Evolutionary conservation across 192 early-diverging fungal species (phyloP).

Genomic region (Entrophospora sp.): DNA sequence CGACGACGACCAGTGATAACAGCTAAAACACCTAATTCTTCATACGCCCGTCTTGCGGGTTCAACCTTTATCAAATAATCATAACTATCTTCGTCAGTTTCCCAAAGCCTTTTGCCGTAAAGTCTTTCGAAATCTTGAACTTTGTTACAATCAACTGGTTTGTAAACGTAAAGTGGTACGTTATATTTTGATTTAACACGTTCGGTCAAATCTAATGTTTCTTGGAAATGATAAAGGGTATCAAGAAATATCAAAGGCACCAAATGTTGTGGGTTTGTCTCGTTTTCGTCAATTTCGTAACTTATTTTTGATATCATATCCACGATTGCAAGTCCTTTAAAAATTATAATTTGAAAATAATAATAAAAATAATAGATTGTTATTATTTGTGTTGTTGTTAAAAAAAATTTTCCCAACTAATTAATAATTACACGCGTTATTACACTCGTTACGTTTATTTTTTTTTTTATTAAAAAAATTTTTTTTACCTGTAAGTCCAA

Average conservation of each 20-base stretch:
- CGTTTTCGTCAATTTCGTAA: constrained; percentile 33
- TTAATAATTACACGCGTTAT: no score
- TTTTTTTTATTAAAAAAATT: background rate
- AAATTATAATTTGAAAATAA: background rate
- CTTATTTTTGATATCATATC: constrained; percentile 76
- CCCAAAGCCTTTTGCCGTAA: constrained; percentile 80
- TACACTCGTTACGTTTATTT: no score
- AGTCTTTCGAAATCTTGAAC: constrained; percentile 57
- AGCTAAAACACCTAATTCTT: constrained; percentile 59
- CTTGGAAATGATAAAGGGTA: constrained; percentile 90
- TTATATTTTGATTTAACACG: constrained; percentile 60
- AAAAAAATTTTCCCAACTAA: no score
- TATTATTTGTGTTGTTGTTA: no score
- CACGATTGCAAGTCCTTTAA: constrained; percentile 61
- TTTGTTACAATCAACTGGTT: constrained; percentile 54
- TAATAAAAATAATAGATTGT: background rate
- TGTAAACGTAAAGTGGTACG: constrained; percentile 59
- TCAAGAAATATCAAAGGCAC: constrained; percentile 88
- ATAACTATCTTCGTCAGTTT: constrained; percentile 64
- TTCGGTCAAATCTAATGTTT: constrained; percentile 74
- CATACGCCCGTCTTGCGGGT: constrained; percentile 81
- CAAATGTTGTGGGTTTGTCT: constrained; percentile 31
- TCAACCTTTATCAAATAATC: constrained; percentile 95
- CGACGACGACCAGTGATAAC: constrained; percentile 86
- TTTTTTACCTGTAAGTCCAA: constrained; percentile 72